Percentiles rank a stretch among this genome's conserved stretches.
These are phyloP conservation scores for Curvularia hawaiiensis DNA, from an alignment of 2,329 filamentous ascomycete species.

Conservation along the genomic window DNA sequence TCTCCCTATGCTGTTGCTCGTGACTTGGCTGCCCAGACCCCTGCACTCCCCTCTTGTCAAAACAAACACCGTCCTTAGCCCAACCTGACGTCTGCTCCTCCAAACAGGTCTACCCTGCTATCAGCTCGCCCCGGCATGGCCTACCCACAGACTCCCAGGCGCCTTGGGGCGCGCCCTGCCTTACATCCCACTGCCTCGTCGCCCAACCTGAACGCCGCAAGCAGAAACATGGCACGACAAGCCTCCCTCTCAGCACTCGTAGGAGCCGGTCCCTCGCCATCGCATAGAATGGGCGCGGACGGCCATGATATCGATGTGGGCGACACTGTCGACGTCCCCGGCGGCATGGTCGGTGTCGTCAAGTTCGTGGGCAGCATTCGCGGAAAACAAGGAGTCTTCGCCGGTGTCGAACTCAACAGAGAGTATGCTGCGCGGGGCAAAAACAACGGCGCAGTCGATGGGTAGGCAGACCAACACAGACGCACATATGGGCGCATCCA, in stretches of 20 bases:
- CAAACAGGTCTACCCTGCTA: constrained; percentile 20
- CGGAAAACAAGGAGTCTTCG: constrained; percentile 90
- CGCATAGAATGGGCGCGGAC: constrained; percentile 52
- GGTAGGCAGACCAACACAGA: constrained; percentile 60
- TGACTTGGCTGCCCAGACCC: constrained; percentile 10
- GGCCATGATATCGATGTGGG: constrained; percentile 70
- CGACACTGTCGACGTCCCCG: constrained; percentile 88
- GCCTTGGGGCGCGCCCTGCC: constrained; percentile 47
- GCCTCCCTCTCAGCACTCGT: constrained; percentile 73
- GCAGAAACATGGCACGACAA: constrained; percentile 67
- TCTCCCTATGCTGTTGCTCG: constrained; percentile 9
- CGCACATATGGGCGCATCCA: constrained; percentile 3
- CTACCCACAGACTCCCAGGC: constrained; percentile 49
- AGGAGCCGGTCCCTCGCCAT: constrained; percentile 49
- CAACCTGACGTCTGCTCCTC: constrained; percentile 16
- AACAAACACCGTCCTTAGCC: constrained; percentile 23
- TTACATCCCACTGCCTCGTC: constrained; percentile 50
- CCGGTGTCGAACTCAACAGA: constrained; percentile 83
- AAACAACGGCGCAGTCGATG: constrained; percentile 95
- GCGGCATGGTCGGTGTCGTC: constrained; percentile 87
- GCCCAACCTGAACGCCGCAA: constrained; percentile 50
- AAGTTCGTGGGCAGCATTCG: constrained; percentile 86
- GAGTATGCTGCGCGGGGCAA: constrained; percentile 86
- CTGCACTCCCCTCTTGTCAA: constrained; percentile 14
- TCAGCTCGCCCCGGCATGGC: constrained; percentile 39